Evolutionary conservation across 495 filamentous ascomycete species (phyloP).

Genomic region (Aspergillus homomorphus): DNA sequence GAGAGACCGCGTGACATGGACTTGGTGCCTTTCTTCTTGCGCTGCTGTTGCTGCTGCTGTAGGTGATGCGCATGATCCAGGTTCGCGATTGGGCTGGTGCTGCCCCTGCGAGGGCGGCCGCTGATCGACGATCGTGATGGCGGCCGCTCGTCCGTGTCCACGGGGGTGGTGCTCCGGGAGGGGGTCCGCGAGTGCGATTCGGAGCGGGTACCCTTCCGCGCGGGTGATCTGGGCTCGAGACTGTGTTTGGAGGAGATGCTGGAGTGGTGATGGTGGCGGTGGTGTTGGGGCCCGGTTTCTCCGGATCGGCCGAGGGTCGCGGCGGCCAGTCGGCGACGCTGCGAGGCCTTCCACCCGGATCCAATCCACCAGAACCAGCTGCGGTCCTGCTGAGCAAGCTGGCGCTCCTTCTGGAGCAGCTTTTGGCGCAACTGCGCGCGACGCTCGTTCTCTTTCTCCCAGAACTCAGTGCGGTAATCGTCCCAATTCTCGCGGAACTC

Average conservation of each 20-base stretch:
- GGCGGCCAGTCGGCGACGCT: conserved; percentile 36
- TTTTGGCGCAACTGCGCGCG: conserved; percentile 68
- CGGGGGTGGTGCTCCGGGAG: conserved; percentile 50
- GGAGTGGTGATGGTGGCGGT: conserved; percentile 35
- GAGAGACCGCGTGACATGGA: conserved; percentile 37
- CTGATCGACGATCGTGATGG: conserved; percentile 36
- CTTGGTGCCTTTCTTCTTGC: conserved; percentile 37
- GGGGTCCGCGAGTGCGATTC: conserved; percentile 47
- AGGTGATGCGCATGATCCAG: conserved; percentile 30
- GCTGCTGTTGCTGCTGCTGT: conserved; percentile 32
- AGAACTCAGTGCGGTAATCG: conserved; percentile 85
- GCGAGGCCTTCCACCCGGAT: conserved; percentile 61
- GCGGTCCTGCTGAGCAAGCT: conserved; percentile 62
- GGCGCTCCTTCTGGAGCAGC: conserved; percentile 60
- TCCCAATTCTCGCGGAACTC: conserved; percentile 99
- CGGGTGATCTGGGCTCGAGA: conserved; percentile 35
- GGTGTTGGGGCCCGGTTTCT: conserved; percentile 26
- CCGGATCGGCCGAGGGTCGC: conserved; percentile 27
- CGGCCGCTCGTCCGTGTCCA: conserved; percentile 37
- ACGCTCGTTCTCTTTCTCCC: conserved; percentile 93
- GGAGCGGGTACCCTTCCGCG: conserved; percentile 39
- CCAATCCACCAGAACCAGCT: conserved; percentile 76
- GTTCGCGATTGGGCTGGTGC: conserved; percentile 24
- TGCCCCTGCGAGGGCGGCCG: conserved; percentile 38
- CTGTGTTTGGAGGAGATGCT: conserved; percentile 28